Percentiles rank a stretch among this genome's conserved stretches.
phyloP scores from a whole-genome alignment of 1,139 yeast genomes.

The Debaryomyces subglobosus region DNA sequence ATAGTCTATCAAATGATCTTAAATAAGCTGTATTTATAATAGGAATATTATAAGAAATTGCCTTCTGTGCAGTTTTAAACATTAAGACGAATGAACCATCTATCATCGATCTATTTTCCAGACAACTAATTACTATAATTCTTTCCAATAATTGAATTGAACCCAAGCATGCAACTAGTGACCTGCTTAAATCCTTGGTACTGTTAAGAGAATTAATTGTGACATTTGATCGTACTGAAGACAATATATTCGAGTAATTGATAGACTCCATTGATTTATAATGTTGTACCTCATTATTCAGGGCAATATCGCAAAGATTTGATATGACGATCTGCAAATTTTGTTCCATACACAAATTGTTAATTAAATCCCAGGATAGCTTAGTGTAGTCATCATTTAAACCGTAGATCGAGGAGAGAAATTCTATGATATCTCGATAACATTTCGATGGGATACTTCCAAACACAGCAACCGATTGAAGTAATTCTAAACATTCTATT shows the following conservation, averaged over 20 bases:
- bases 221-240: slow-evolving; percentile 10
- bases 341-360: slow-evolving; percentile 24
- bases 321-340: slow-evolving; percentile 23
- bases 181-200: slow-evolving; percentile 1
- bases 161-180: slow-evolving; percentile 52
- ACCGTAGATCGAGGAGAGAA: slow-evolving; percentile 47
- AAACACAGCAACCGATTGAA: slow-evolving; percentile 50
- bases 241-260: slow-evolving; percentile 12
- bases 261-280: slow-evolving; percentile 14
- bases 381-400: slow-evolving; percentile 38
- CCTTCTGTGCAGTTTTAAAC: slow-evolving; percentile 27
- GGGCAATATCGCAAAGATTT: slow-evolving; percentile 29
- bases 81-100: slow-evolving; percentile 27
- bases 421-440: slow-evolving; percentile 42
- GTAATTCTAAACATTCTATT: slow-evolving; percentile 43
- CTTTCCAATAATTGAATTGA: slow-evolving; percentile 40
- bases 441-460: slow-evolving; percentile 50
- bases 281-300: slow-evolving; percentile 29
- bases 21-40: slow-evolving; percentile 36
- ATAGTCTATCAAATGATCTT: slow-evolving; percentile 36
- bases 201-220: slow-evolving; percentile 15
- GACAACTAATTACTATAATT: slow-evolving; percentile 22
- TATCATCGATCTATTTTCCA: slow-evolving; percentile 17
- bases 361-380: slow-evolving; percentile 39
- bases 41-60: slow-evolving; percentile 32